These are phyloP conservation scores for Hura crepitans DNA, from an alignment of 441 rosid genomes.

Conservation along the genomic window DNA sequence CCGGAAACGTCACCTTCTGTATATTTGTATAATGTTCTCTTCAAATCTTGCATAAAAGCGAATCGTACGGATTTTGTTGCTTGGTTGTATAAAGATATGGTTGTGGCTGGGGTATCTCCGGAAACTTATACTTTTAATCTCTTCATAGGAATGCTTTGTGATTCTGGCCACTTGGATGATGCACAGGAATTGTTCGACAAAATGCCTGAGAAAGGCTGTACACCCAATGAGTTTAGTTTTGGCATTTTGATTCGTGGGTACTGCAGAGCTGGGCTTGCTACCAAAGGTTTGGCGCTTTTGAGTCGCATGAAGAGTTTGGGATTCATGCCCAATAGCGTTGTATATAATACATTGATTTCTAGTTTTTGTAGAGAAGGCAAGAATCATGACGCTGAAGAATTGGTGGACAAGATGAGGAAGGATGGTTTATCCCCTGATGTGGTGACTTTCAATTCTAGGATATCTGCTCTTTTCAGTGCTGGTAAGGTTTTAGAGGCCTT, in stretches of 20 bases:
- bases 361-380: constrained; percentile 73
- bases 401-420: constrained; percentile 74
- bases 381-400: constrained; percentile 65
- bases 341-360: constrained; percentile 76
- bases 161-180: constrained; percentile 57
- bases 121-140: constrained; percentile 75
- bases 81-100: constrained; percentile 80
- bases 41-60: constrained; percentile 41
- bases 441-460: constrained; percentile 81
- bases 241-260: constrained; percentile 85
- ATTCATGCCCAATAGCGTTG: constrained; percentile 55
- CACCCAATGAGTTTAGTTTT: constrained; percentile 75
- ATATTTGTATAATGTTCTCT: constrained; percentile 53
- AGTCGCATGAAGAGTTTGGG: constrained; percentile 50
- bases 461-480: constrained; percentile 69
- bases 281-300: constrained; percentile 59
- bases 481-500: constrained; percentile 83
- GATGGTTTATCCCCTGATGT: constrained; percentile 72
- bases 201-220: constrained; percentile 73
- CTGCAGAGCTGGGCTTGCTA: constrained; percentile 56
- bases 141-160: constrained; percentile 58
- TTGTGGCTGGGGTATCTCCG: constrained; percentile 55
- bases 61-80: constrained; percentile 45
- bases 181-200: constrained; percentile 80
- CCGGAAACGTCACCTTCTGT: constrained; percentile 47